A percentile compares a stretch with the other conserved stretches of the same genome.
These are phyloP conservation scores for Agrocybe chaxingu DNA, from an alignment of 768 basidiomycete species.

Conservation along the genomic window DNA sequence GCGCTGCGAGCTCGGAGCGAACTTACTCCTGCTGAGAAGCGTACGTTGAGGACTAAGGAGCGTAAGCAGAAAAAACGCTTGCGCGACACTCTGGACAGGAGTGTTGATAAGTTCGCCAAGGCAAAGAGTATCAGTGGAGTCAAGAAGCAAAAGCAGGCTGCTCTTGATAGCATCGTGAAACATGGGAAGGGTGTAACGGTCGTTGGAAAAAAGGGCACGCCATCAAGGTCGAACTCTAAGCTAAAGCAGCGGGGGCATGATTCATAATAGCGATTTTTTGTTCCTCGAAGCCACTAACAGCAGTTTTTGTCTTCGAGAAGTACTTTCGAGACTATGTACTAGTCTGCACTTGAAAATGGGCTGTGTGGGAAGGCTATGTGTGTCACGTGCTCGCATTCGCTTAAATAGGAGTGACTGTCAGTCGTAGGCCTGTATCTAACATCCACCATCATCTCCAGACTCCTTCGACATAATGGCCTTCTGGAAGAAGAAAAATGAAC, in stretches of 20 bases:
- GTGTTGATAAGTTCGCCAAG: slow-evolving; percentile 62
- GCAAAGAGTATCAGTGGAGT: slow-evolving; percentile 47
- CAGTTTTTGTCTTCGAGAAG: too few species aligned
- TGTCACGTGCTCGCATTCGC: slow-evolving; percentile 1
- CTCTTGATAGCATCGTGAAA: slow-evolving; percentile 79
- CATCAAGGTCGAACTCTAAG: slow-evolving; percentile 27
- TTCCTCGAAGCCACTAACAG: too few species aligned
- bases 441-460: slow-evolving; percentile 9
- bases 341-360: neutral
- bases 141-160: slow-evolving; percentile 83
- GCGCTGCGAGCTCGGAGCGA: slow-evolving; percentile 70
- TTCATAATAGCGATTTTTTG: too few species aligned
- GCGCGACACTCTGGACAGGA: slow-evolving; percentile 61
- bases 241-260: slow-evolving; percentile 21
- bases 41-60: slow-evolving; percentile 60
- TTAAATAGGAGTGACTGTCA: neutral
- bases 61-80: slow-evolving; percentile 70
- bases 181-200: slow-evolving; percentile 84
- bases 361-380: slow-evolving; percentile 4
- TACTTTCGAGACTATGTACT: neutral
- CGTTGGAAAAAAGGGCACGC: slow-evolving; percentile 64
- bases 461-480: slow-evolving; percentile 49
- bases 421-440: neutral
- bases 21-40: slow-evolving; percentile 83
- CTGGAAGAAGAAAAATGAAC: slow-evolving; percentile 65